Conservation (phyloP, 768 basidiomycete genomes). For the Tulasnella sp. region DNA sequence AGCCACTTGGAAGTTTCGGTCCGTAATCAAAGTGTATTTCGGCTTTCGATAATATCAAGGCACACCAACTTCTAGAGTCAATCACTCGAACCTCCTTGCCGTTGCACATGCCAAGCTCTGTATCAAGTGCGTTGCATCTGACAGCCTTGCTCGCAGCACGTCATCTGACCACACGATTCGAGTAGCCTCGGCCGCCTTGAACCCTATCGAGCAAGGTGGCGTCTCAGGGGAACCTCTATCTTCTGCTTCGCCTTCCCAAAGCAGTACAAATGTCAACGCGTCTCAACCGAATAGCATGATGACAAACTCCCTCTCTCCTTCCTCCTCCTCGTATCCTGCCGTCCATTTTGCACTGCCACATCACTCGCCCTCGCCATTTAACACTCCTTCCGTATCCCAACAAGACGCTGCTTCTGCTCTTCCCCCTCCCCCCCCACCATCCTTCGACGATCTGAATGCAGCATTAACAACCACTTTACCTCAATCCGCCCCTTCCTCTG, state of each 20-base stretch:
- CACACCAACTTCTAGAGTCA: not conserved
- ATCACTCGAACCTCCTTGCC: not conserved
- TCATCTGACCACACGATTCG: not conserved
- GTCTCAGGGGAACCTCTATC: not conserved
- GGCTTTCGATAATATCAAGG: not conserved
- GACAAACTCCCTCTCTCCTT: not conserved
- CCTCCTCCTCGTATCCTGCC: constrained; percentile 1
- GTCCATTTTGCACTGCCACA: constrained; percentile 20
- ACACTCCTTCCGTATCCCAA: not conserved
- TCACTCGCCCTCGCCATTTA: not conserved
- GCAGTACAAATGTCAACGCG: not conserved
- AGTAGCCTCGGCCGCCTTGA: not conserved
- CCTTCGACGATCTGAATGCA: not conserved
- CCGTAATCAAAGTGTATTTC: not conserved
- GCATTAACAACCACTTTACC: not conserved
- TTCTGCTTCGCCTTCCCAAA: not conserved
- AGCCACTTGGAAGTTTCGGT: not conserved
- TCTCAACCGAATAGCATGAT: not conserved
- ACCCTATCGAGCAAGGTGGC: not conserved
- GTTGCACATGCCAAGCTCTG: not conserved
- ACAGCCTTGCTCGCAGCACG: not conserved
- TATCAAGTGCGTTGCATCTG: not conserved
- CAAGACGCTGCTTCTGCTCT: not conserved
- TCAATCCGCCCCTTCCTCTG: constrained; percentile 5
- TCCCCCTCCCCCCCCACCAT: not conserved